A percentile compares a stretch with the other conserved stretches of the same genome.
phyloP scores from a whole-genome alignment of 2,329 filamentous ascomycete species.

The Penicillium sumatraense region DNA sequence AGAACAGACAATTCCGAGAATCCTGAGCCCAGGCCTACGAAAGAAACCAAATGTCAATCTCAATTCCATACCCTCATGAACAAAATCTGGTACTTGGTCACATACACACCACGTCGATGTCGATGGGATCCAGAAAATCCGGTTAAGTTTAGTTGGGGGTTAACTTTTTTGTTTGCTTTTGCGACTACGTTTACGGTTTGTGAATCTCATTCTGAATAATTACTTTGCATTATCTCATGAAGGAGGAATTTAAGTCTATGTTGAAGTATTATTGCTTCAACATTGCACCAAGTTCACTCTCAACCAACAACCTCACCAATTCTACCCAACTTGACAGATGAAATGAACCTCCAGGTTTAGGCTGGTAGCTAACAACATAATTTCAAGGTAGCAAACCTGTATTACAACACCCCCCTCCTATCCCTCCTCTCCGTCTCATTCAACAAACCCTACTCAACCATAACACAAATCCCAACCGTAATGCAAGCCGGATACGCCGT shows the following conservation, averaged over 20 bases:
- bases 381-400: neutral
- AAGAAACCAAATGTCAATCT: neutral
- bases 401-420: slow-evolving; percentile 2
- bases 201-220: too few relatives aligned
- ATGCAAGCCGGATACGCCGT: neutral
- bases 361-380: neutral
- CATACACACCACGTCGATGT: neutral
- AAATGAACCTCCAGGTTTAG: too few relatives aligned
- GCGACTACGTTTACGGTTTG: neutral
- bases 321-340: too few relatives aligned
- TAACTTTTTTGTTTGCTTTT: neutral
- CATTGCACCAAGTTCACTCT: too few relatives aligned
- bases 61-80: neutral
- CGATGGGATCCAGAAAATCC: neutral
- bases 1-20: too few relatives aligned
- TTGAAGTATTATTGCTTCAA: too few relatives aligned
- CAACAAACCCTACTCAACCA: neutral
- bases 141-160: neutral
- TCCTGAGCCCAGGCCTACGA: too few relatives aligned
- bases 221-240: too few relatives aligned
- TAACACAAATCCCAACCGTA: neutral
- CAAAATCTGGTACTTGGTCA: neutral
- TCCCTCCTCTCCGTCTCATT: neutral
- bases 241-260: too few relatives aligned
- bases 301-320: too few relatives aligned